Evolutionary conservation across 163 green algal species (phyloP), one percentile per base, ranked within the genome.

Genomic region (Scenedesmus sp.): DNA sequence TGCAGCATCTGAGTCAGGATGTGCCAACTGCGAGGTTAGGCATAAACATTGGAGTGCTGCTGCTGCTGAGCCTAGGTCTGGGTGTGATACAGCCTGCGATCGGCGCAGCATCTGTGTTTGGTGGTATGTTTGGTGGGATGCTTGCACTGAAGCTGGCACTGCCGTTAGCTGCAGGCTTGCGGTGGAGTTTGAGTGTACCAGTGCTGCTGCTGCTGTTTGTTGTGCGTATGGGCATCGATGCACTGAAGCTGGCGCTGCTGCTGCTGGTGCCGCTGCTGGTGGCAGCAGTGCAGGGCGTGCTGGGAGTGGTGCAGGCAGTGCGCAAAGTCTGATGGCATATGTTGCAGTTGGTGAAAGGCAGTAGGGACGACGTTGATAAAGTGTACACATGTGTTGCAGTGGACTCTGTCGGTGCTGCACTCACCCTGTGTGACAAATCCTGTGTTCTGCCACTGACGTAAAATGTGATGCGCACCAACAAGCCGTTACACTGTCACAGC

Each of bases 31-130:
- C 2, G 34, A 26, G 55, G 57, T 15, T 91, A 2, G 26, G 52
- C n/a, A 8, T 86, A 1, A 54, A 76, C 10, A 23, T 52, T 1
- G 87, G n/a, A 6, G 34, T 73, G 57, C n/a, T 91, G 18, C 55
- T 87, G 57, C 13, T 34, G 57, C 1, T 79, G 34, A 81, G 70
- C 16, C 10, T 86, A 57, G 23, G 60, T 2, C 74, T 91, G 13
- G 87, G 87, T 6, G 23, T 81, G 12, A 1, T 91, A 46, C 87
- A 91, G 76, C 87, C 87, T 4, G 87, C 87, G 3, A 55, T 91
- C 12, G 76, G 87, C 0, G 26, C 66, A 6, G 74, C 87, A 3
- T 86, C 70, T 0, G 15, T 91, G 15, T 1, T 86, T 1, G 87
- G 87, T n/a, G 87, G 87, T 10, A 15, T 87, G 74, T 20, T 91